Percentiles rank a stretch among this genome's conserved stretches.
These are phyloP conservation scores for Omphalotus guepiniiformis DNA, from an alignment of 768 basidiomycete genomes.

Conservation along the genomic window DNA sequence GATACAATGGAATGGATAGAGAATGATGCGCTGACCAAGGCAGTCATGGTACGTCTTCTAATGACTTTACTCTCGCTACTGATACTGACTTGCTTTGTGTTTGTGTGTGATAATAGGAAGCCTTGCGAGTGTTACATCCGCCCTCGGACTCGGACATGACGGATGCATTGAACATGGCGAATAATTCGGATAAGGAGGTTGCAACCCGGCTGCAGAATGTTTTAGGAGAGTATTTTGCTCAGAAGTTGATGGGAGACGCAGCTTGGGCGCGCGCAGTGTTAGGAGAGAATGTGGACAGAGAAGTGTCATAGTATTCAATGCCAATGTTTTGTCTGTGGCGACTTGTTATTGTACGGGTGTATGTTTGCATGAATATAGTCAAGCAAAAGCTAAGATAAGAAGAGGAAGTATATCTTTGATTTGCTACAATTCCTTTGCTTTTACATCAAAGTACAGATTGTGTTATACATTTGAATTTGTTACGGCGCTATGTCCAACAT, in stretches of 20 bases:
- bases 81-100: not conserved
- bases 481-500: too few relatives aligned
- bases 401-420: too few relatives aligned
- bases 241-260: slow-evolving; percentile 51
- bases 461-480: too few relatives aligned
- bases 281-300: slow-evolving; percentile 17
- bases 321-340: too few relatives aligned
- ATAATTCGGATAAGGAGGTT: slow-evolving; percentile 44
- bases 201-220: slow-evolving; percentile 44
- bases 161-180: slow-evolving; percentile 47
- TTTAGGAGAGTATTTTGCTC: slow-evolving; percentile 62
- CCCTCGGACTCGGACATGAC: slow-evolving; percentile 56
- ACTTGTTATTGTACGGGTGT: too few relatives aligned
- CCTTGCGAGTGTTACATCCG: slow-evolving; percentile 55
- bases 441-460: too few relatives aligned
- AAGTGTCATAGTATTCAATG: too few relatives aligned
- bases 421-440: too few relatives aligned
- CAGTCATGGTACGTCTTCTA: slow-evolving; percentile 51
- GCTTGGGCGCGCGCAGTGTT: slow-evolving; percentile 63
- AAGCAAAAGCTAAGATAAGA: too few relatives aligned
- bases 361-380: too few relatives aligned
- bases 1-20: slow-evolving; percentile 24
- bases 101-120: slow-evolving; percentile 38
- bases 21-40: slow-evolving; percentile 43
- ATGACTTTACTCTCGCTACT: not conserved